Base-by-base conservation (phyloP, 305 asterid species). In the Galium porrigens region DNA sequence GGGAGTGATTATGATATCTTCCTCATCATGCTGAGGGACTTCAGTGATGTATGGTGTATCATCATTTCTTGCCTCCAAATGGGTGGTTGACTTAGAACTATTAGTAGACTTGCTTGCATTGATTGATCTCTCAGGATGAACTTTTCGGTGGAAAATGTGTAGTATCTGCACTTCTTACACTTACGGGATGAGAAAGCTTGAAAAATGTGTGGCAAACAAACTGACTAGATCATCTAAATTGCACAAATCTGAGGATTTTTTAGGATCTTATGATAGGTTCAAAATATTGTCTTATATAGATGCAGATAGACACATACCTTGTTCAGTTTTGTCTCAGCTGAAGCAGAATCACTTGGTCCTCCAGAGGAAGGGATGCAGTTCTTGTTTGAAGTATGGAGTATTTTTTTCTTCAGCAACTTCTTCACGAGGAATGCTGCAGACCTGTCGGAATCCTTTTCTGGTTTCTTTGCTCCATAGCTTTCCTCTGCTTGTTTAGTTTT, bases 71-170 rank as follows among this genome's bases (percentile, higher is more conserved):
- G 51, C 69, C 79, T 82, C 89, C 69, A 75, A 62, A 72, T 65
- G 83, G 14, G 67, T 75, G 22, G 67, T 74, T 32, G 80, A 70
- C 70, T 77, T 58, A 30, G 42, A 79, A 20, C 77, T 80, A 20
- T 76, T 78, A 14, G 69, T 71, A 65, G 74, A 53, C 77, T 72
- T 79, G 18, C 67, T 63, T 64, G 67, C 49, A 20, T 74, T 60
- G 48, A 74, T 52, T 62, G 88, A 57, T 73, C 75, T 80, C 71
- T 85, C 97, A n/a, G 97, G 95, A 78, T 90, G 97, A 57, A 90
- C 94, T 82, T 88, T 90, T 75, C 88, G 80, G 75, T 81, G 87
- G 88, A 88, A 90, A 69, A 86, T 85, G 14, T 90, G 94, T 59
- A 81, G 84, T 55, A 90, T 85, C 96, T 90, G 95, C 88, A 72